Evolutionary conservation across 2,329 filamentous ascomycete species (phyloP).

Genomic region (Stylonectria norvegica): DNA sequence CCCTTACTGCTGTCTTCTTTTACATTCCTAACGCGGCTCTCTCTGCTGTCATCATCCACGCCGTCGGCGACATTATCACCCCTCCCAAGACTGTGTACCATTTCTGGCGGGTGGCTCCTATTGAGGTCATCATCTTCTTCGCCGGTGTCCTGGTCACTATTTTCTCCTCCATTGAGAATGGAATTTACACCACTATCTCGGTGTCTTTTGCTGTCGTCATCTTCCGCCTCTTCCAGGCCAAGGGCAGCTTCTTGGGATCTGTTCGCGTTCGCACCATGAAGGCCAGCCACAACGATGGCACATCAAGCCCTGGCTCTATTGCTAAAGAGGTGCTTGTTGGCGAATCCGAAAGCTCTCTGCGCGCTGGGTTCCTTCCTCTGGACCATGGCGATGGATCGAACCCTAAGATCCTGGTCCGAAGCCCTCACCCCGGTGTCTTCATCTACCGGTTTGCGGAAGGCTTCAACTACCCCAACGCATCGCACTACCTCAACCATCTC

Average conservation of each 20-base stretch:
- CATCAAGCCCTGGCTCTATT: conserved; percentile 22
- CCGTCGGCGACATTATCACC: conserved; percentile 81
- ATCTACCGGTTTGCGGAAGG: conserved; percentile 54
- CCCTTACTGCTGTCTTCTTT: conserved; percentile 77
- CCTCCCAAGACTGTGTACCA: conserved; percentile 80
- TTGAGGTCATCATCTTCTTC: conserved; percentile 83
- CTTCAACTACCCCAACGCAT: conserved; percentile 55
- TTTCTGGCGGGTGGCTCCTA: conserved; percentile 80
- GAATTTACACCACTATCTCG: conserved; percentile 77
- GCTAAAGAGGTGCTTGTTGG: conserved; percentile 34
- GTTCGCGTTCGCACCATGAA: conserved; percentile 82
- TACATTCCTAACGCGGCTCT: conserved; percentile 79
- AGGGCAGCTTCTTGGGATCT: conserved; percentile 73
- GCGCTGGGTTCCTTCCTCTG: conserved; percentile 45
- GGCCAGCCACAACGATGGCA: conserved; percentile 65
- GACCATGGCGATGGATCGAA: conserved; percentile 51
- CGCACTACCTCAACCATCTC: conserved; percentile 48
- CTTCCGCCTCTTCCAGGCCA: conserved; percentile 74
- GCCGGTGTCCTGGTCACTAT: conserved; percentile 79
- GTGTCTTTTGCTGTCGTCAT: conserved; percentile 68
- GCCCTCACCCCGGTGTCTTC: conserved; percentile 52
- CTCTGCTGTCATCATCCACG: conserved; percentile 84
- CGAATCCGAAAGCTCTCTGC: conserved; percentile 43
- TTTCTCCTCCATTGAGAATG: conserved; percentile 78
- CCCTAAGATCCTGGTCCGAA: conserved; percentile 42